Percentiles rank a stretch among this genome's conserved stretches.
Evolutionary conservation across 371 early-diverging fungal genomes (phyloP).

Genomic region (Syncephalastrum contaminatum): DNA sequence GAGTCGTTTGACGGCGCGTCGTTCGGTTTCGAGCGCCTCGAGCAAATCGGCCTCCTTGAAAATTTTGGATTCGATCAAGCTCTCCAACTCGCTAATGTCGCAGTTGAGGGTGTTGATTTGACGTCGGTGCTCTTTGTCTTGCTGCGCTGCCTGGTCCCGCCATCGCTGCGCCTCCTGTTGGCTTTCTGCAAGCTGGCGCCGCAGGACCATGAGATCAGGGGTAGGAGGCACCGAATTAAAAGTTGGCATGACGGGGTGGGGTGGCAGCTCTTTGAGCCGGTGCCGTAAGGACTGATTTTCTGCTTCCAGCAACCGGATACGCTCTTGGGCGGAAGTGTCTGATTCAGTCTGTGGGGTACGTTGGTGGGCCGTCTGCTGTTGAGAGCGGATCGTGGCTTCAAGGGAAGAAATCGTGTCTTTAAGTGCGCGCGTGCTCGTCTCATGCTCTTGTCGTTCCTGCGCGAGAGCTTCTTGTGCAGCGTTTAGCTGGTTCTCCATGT

Average conservation of each 20-base stretch:
- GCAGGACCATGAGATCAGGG: no score
- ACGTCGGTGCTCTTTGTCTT: slow-evolving; percentile 49
- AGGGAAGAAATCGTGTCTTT: neutral
- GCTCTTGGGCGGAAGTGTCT: slow-evolving; percentile 30
- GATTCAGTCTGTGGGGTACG: slow-evolving; percentile 26
- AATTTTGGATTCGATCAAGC: slow-evolving; percentile 64
- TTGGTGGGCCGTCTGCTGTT: slow-evolving; percentile 31
- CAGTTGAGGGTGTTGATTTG: slow-evolving; percentile 54
- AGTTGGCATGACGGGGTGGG: neutral
- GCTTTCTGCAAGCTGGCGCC: no score
- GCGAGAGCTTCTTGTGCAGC: slow-evolving; percentile 32
- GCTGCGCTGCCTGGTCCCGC: slow-evolving; percentile 28
- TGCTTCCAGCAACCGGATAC: slow-evolving; percentile 8
- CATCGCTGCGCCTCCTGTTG: no score
- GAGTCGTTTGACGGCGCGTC: slow-evolving; percentile 39
- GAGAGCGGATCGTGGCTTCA: slow-evolving; percentile 25
- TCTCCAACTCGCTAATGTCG: slow-evolving; percentile 59
- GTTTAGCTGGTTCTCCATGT: slow-evolving; percentile 44
- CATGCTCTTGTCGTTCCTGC: slow-evolving; percentile 29
- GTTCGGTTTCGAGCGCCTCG: slow-evolving; percentile 45
- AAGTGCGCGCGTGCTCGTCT: slow-evolving; percentile 14
- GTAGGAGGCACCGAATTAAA: no score
- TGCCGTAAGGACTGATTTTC: neutral
- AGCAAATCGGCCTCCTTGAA: slow-evolving; percentile 65
- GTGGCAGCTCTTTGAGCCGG: slow-evolving; percentile 4